Percentiles rank a stretch among this genome's conserved stretches.
Conservation (phyloP, 2,329 filamentous ascomycete genomes). For the Arthrobotrys pseudoclavata region DNA sequence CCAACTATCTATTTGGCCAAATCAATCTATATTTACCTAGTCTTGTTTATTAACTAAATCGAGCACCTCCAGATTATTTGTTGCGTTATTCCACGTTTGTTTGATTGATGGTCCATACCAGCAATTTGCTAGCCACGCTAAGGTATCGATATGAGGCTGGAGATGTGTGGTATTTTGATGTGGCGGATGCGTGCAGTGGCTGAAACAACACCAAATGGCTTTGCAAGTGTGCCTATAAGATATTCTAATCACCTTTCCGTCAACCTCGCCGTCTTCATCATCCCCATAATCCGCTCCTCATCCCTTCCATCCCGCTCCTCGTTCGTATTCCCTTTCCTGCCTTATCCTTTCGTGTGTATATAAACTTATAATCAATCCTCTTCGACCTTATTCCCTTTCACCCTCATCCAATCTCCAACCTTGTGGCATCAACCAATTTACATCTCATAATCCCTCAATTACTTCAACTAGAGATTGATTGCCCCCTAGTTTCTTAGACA, state of each 20-base stretch:
- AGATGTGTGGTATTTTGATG: slow-evolving; percentile 9
- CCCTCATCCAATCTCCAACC: not conserved
- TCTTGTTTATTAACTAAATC: no score
- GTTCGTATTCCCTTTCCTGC: not conserved
- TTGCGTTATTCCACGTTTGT: no score
- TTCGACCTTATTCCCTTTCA: not conserved
- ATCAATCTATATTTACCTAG: no score
- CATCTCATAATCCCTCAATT: not conserved
- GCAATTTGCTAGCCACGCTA: not conserved
- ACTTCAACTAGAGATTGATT: not conserved
- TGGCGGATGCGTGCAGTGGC: not conserved
- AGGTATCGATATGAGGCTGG: not conserved
- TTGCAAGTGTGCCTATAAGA: not conserved
- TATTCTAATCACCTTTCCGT: no score
- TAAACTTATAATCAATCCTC: not conserved
- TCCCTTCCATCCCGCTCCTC: not conserved
- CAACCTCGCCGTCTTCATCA: not conserved
- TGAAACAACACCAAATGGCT: slow-evolving; percentile 22
- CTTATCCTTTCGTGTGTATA: not conserved
- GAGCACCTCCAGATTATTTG: no score
- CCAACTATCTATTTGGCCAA: no score
- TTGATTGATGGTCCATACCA: no score
- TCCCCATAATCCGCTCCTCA: not conserved
- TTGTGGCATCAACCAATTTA: not conserved
- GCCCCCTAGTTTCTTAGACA: not conserved